Conservation (phyloP, 2,329 filamentous ascomycete genomes). For the Elsinoe ampelina region DNA sequence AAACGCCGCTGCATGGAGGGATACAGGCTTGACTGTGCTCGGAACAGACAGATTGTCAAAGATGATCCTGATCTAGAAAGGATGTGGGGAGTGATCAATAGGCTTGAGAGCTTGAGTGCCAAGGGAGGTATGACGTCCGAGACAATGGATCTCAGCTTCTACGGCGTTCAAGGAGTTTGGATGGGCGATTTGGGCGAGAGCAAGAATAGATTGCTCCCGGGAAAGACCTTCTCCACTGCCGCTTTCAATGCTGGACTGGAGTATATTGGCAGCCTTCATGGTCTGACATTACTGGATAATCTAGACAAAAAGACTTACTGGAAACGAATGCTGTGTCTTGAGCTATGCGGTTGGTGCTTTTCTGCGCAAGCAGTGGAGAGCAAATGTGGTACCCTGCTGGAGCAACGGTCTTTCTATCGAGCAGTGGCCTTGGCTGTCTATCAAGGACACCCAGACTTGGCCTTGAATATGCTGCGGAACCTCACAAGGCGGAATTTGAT, state of each 20-base stretch:
- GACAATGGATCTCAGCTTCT: slow-evolving; percentile 62
- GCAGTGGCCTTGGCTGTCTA: slow-evolving; percentile 69
- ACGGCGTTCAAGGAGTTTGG: slow-evolving; percentile 68
- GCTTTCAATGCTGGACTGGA: slow-evolving; percentile 42
- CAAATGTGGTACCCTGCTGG: slow-evolving; percentile 42
- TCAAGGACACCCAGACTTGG: slow-evolving; percentile 57
- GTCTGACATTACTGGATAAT: slow-evolving; percentile 55
- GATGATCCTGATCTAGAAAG: slow-evolving; percentile 69
- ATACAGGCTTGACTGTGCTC: slow-evolving; percentile 49
- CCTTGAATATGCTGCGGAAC: slow-evolving; percentile 59
- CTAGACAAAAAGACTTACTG: slow-evolving; percentile 55
- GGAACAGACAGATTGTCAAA: slow-evolving; percentile 57
- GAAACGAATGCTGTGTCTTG: slow-evolving; percentile 65
- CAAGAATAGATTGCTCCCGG: slow-evolving; percentile 19
- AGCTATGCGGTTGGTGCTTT: slow-evolving; percentile 64
- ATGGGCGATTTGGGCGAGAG: slow-evolving; percentile 46
- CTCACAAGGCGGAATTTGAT: slow-evolving; percentile 62
- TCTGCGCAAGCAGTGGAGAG: slow-evolving; percentile 42
- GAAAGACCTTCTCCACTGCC: slow-evolving; percentile 17
- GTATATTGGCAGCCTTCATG: slow-evolving; percentile 53
- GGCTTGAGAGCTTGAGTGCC: slow-evolving; percentile 54
- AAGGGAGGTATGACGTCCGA: slow-evolving; percentile 62
- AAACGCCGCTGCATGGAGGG: slow-evolving; percentile 48
- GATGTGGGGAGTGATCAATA: slow-evolving; percentile 67
- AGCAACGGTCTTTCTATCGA: slow-evolving; percentile 56